Evolutionary conservation across 352 stramenopile species (phyloP), one percentile per base, ranked within the genome.

Genomic region (Saprolegnia parasitica): DNA sequence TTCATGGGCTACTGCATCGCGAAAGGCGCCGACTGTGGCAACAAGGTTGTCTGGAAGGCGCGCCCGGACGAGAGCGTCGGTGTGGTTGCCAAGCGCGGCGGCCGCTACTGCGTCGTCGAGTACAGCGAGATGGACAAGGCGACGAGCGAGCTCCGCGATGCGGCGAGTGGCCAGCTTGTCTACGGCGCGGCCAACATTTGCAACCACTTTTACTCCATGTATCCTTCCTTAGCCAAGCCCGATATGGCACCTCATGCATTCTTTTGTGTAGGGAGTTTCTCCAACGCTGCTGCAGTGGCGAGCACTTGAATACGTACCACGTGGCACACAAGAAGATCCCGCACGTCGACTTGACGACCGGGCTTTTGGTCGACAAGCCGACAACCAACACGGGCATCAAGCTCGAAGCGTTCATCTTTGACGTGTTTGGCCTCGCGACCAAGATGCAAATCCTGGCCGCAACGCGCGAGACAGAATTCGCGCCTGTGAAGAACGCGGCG

Each of bases 381-480:
- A 71, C 73, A 10, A 73, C 71, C 13, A 96, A 96, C 72, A 98
- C 98, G 62, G 97, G 96, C 23, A 94, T 99, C 78, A 99, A 99
- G 77, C 78, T 99, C 20, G 97, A 99, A 77, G 87, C 89, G 6
- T 99, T 99, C 76, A 99, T 99, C 72, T 99, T 99, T 75, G 97
- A 99, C 79, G 95, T 98, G 5, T 99, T 99, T 73, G 90, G 92
- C 45, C 80, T 98, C 0, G 96, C 95, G 8, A 78, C 85, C 40
- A 81, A 74, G 15, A 98, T 99, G 90, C 95, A 91, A 0, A 84
- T 99, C 39, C 83, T 98, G n/a, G 95, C 98, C 49, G 95, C 98
- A 0, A 71, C 82, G 13, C 86, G 97, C 16, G 84, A 92, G 32
- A 89, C 95, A 6, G 96, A 99, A 74, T 98, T 98, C 72, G 85